Conservation (phyloP, 2,329 filamentous ascomycete species). For the Neopestalotiopsis clavispora region DNA sequence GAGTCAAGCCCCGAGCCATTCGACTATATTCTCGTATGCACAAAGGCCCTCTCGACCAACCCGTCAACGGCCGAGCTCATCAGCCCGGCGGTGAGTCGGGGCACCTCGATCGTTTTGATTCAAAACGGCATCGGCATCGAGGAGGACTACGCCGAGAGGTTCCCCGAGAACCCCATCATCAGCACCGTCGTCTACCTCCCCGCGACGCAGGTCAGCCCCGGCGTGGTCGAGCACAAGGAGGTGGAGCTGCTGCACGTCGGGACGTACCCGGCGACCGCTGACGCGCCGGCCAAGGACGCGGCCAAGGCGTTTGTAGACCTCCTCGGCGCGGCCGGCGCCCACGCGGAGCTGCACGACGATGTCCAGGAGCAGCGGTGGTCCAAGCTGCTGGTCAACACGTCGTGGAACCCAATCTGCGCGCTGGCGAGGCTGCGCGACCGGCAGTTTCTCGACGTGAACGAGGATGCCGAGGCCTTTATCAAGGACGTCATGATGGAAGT, state of each 20-base stretch:
- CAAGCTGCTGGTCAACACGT: conserved; percentile 59
- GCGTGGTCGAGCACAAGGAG: conserved; percentile 49
- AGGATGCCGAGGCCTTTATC: conserved; percentile 30
- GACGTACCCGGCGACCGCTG: conserved; percentile 45
- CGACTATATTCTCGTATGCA: conserved; percentile 33
- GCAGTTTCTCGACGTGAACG: conserved; percentile 42
- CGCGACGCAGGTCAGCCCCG: conserved; percentile 52
- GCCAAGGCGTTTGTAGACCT: conserved; percentile 45
- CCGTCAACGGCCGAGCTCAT: conserved; percentile 33
- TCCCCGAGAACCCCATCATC: conserved; percentile 54
- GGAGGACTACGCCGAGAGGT: conserved; percentile 48
- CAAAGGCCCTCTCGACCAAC: conserved; percentile 31
- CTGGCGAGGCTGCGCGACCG: conserved; percentile 52
- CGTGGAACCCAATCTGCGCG: conserved; percentile 62
- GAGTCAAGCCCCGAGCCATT: conserved; percentile 26
- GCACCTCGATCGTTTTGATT: conserved; percentile 57
- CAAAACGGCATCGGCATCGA: conserved; percentile 65
- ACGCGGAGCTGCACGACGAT: conserved; percentile 48
- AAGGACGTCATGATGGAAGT: conserved; percentile 41
- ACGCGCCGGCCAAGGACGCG: conserved; percentile 30
- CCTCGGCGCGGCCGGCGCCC: conserved; percentile 46
- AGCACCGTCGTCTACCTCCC: conserved; percentile 59
- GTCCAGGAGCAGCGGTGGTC: conserved; percentile 58
- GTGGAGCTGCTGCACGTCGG: conserved; percentile 55
- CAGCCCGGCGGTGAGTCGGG: conserved; percentile 29